These are phyloP conservation scores for Skeletonema potamos DNA, from an alignment of 108 stramenopile genomes.

Conservation along the genomic window DNA sequence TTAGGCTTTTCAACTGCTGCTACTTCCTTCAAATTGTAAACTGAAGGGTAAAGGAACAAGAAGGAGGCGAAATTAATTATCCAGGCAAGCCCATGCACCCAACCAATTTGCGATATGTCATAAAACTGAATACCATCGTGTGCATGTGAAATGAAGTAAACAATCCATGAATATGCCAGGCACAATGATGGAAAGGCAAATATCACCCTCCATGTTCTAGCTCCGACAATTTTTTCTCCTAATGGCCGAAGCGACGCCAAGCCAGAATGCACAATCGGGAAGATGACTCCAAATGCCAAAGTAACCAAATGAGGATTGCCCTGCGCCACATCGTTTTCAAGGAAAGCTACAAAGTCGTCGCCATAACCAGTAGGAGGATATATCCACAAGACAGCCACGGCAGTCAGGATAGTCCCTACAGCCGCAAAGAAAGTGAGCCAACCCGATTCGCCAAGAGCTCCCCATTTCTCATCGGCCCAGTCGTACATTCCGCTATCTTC, in stretches of 20 bases:
- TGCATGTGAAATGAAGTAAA: constrained; percentile 92
- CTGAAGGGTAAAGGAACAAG: constrained; percentile 92
- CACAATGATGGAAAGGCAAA: constrained; percentile 91
- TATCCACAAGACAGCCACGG: constrained; percentile 76
- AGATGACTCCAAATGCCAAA: constrained; percentile 73
- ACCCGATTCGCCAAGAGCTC: constrained; percentile 54
- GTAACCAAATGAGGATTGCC: constrained; percentile 67
- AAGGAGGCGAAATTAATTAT: constrained; percentile 82
- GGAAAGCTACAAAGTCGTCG: constrained; percentile 73
- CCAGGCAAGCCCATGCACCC: constrained; percentile 66
- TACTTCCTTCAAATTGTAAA: constrained; percentile 95
- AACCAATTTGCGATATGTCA: constrained; percentile 62
- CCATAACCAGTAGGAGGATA: constrained; percentile 63
- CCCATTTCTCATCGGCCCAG: constrained; percentile 62
- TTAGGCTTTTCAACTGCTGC: constrained; percentile 83
- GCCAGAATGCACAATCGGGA: constrained; percentile 92
- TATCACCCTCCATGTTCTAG: constrained; percentile 89
- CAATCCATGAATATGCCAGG: constrained; percentile 89
- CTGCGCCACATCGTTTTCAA: constrained; percentile 57
- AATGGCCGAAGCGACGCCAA: constrained; percentile 90
- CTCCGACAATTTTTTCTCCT: constrained; percentile 90
- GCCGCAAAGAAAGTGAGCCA: constrained; percentile 82
- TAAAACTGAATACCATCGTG: constrained; percentile 93
- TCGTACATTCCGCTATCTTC: constrained; percentile 74
- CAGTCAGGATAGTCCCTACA: constrained; percentile 67